Evolutionary conservation across 768 basidiomycete species (phyloP), one percentile per base, ranked within the genome.

Genomic region (Agaricus blazei): DNA sequence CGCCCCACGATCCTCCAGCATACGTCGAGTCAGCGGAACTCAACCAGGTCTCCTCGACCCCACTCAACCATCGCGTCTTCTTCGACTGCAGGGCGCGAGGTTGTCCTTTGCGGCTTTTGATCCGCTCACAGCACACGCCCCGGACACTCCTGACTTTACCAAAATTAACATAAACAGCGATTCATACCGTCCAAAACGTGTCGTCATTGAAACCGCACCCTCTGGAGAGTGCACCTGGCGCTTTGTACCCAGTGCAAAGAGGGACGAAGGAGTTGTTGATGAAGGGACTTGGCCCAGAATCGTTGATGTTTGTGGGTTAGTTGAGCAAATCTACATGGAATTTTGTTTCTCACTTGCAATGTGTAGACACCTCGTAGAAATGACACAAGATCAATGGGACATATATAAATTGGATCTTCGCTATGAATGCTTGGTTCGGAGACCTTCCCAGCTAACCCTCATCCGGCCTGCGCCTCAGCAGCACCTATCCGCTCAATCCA

Each of bases 341-440:
- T 48, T 55, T 15, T 23, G 4, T 38, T 46, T 29, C 44, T 9
- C 36, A 43, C 41, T 45, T 15, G 27, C 57, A 55, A 23, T 9
- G 42, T 28, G 19, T 53, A 85, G 85, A 9, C 70, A 79, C 68
- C 64, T 67, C 1, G 67, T 79, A 51, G 66, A 78, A 56, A 79
- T 79, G 64, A 78, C 80, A 19, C 86, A 87, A 65, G 87, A 91
- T 36, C 88, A 90, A 66, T 92, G 90, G 90, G 90, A 92, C 58
- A 83, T 91, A 28, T 85, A 90, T 70, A 91, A 90, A 64, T 76
- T 92, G 7, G 90, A 92, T 63, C 82, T 85, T 2, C 67, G 68
- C n/a, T 91, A 91, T 60, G 78, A 80, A 24, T 92, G 89, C 63
- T 68, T 71, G 55, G 82, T 89, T 8, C 77, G 70, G 31, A 65